Percentiles rank a stretch among this genome's conserved stretches.
Evolutionary conservation across 2,329 filamentous ascomycete species (phyloP).

Genomic region (Apiospora aurea): DNA sequence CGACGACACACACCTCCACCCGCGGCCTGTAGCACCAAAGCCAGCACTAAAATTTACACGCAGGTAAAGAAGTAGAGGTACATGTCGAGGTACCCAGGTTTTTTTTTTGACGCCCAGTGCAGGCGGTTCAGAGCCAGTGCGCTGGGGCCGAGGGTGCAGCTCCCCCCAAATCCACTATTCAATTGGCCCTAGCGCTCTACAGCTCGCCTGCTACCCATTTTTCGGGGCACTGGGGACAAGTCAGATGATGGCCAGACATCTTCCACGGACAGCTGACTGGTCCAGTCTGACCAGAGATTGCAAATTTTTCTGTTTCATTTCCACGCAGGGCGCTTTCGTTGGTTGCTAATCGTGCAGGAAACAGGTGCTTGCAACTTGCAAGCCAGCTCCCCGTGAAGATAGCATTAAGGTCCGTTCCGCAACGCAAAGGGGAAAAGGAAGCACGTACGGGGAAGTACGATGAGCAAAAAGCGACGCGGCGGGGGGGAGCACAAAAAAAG

Average conservation of each 20-base stretch:
- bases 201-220: background rate
- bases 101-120: background rate
- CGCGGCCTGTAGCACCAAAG: constrained; percentile 4
- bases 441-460: background rate
- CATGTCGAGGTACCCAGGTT: background rate
- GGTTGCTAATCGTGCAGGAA: background rate
- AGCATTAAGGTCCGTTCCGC: constrained; percentile 14
- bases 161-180: background rate
- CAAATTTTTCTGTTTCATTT: background rate
- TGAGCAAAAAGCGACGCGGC: background rate
- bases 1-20: constrained; percentile 8
- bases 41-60: constrained; percentile 9
- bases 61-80: background rate
- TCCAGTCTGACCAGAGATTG: background rate
- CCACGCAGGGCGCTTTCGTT: background rate
- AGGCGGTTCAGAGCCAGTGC: background rate
- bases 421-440: background rate
- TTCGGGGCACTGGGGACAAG: constrained; percentile 3
- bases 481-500: constrained; percentile 5
- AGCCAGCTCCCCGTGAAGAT: background rate
- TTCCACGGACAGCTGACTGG: background rate
- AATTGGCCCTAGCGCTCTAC: background rate
- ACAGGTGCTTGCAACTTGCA: background rate
- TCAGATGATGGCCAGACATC: background rate
- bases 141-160: background rate